Base-by-base conservation (phyloP, 441 rosid genomes). In the Gossypium aridum region DNA sequence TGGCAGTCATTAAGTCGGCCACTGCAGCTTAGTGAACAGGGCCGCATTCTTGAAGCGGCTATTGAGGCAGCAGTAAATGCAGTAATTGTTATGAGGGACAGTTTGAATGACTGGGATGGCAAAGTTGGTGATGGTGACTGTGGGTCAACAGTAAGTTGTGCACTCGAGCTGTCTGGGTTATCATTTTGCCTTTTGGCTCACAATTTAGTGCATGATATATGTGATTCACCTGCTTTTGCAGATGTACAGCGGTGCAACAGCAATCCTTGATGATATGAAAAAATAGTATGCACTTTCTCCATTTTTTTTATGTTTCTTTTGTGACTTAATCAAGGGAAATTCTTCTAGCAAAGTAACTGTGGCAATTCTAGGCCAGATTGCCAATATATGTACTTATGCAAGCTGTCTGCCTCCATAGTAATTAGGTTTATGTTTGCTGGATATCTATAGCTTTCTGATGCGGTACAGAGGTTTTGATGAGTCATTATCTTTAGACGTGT, bases 101-200 rank as follows among this genome's bases (percentile, higher is more conserved):
- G 80, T 79, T 84, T 96, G 84, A 93, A 96, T 78, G 97, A 92
- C 74, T 93, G 98, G 98, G 99, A 96, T 80, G 77, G 93, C 85
- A 92, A 82, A 88, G 98, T 90, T 10, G 99, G 99, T 56, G 99
- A 96, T 82, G 98, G 96, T 28, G 99, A 96, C 74, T 96, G 99
- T 80, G 99, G 99, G 39, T 92, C 98, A 72, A 96, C 96, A 0
- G 99, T 96, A 80, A 89, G 98, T 86, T 72, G 51, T 74, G 31
- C 66, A 60, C 63, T 75, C 13, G 13, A 60, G 37, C 34, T 82
- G 28, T 75, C 47, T 16, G 72, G 34, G 69, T 76, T 69, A 26
- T 51, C 53, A 13, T 78, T 75, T 57, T 3, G 68, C 54, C 28
- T 53, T 53, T 66, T 76, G 78, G 55, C 70, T 28, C 16, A n/a